Evolutionary conservation across 352 stramenopile species (phyloP).

Genomic region (Phytophthora podocarpi): DNA sequence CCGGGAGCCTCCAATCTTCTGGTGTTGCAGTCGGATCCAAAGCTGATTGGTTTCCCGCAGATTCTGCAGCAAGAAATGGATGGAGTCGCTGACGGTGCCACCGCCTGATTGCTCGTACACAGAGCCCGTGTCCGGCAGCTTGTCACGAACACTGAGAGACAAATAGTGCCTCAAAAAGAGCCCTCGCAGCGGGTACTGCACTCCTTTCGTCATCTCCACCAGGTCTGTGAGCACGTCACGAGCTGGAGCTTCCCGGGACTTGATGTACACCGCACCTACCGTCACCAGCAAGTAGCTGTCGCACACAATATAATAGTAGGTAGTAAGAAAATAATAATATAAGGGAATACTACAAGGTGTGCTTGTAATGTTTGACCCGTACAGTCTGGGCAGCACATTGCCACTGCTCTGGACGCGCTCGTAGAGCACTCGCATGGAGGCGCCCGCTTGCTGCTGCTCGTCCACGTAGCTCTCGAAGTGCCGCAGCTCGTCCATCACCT

Average conservation of each 20-base stretch:
- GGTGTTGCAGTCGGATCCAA: constrained; percentile 98
- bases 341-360: background rate
- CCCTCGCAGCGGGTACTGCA: constrained; percentile 97
- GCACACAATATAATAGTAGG: background rate
- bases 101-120: constrained; percentile 77
- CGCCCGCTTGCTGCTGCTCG: constrained; percentile 74
- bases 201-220: constrained; percentile 98
- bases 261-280: constrained; percentile 96
- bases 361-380: background rate
- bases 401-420: constrained; percentile 95
- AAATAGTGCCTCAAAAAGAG: constrained; percentile 99
- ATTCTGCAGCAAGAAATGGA: constrained; percentile 97
- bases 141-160: constrained; percentile 90
- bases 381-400: constrained; percentile 95
- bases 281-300: constrained; percentile 95
- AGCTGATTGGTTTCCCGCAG: constrained; percentile 98
- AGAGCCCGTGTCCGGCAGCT: constrained; percentile 90
- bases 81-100: constrained; percentile 86
- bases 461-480: constrained; percentile 95
- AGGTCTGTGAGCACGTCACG: constrained; percentile 97
- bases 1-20: constrained; percentile 50
- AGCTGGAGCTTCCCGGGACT: constrained; percentile 65
- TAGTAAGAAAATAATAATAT: background rate
- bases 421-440: constrained; percentile 94
- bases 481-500: constrained; percentile 93